A percentile compares a stretch with the other conserved stretches of the same genome.
Evolutionary conservation across 805 yeast genomes (phyloP).

Genomic region (Candida caryicola): DNA sequence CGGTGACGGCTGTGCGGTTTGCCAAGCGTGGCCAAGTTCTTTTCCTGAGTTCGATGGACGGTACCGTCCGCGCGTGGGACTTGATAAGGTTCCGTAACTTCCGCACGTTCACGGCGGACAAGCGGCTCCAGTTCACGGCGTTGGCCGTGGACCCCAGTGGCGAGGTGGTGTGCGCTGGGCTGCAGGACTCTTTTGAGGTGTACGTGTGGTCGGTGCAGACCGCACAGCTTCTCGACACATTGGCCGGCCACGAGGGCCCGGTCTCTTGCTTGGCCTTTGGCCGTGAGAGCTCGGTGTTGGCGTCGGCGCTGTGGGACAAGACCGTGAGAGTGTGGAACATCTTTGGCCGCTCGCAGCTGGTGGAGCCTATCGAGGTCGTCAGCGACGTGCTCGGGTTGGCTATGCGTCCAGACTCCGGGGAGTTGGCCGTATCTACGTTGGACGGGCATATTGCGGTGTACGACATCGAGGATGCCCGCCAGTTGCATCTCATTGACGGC

Average conservation of each 20-base stretch:
- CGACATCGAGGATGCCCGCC: constrained; percentile 79
- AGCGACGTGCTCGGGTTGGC: constrained; percentile 82
- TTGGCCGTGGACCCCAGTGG: constrained; percentile 97
- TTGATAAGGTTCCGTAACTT: constrained; percentile 88
- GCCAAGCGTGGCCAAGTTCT: constrained; percentile 88
- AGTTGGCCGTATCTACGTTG: constrained; percentile 81
- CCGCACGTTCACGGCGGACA: constrained; percentile 89
- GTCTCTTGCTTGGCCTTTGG: constrained; percentile 87
- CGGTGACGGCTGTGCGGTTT: constrained; percentile 84
- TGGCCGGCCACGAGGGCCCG: constrained; percentile 95
- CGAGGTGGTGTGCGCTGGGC: constrained; percentile 93
- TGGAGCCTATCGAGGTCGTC: constrained; percentile 84
- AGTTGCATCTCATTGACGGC: constrained; percentile 80
- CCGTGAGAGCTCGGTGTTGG: constrained; percentile 67
- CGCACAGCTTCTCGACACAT: constrained; percentile 80
- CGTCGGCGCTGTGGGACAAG: constrained; percentile 95
- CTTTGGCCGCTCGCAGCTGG: constrained; percentile 80
- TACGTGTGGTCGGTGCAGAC: constrained; percentile 98
- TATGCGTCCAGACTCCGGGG: constrained; percentile 91
- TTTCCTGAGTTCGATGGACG: constrained; percentile 90
- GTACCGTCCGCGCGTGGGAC: constrained; percentile 98
- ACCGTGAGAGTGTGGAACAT: constrained; percentile 92
- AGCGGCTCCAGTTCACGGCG: constrained; percentile 79
- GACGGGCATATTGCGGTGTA: constrained; percentile 85
- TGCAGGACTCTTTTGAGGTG: constrained; percentile 83